Base-by-base conservation (phyloP, 129 eudicot genomes). In the Smallanthus sonchifolius region DNA sequence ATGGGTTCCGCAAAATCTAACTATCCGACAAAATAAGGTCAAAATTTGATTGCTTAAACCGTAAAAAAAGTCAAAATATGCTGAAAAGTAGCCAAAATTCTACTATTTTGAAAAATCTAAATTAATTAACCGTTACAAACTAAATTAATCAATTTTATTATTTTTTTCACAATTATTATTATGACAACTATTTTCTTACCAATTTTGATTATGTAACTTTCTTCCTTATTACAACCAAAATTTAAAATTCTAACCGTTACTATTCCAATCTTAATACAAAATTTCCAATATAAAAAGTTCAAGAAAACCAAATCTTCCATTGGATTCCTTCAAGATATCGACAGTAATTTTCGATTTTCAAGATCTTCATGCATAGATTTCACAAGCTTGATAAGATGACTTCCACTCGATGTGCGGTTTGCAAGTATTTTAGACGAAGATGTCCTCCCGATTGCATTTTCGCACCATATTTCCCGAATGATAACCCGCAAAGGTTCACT, bases 361-460 rank as follows among this genome's bases (percentile, higher is more conserved):
- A 74, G 47, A 74, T 74, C 60, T 62, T 66, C 2, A 34, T 66
- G 45, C 2, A 66, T 32, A 76, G 60, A 36, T 67, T 52, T 39
- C 47, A 54, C 37, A 8, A n/a, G 65, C 48, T 62, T 55, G 32
- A 28, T 39, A 54, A 14, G 14, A 81, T 63, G 72, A 68, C 42
- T 62, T 36, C 73, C 37, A 67, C 74, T 10, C 64, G 88, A 15
- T 85, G 89, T 51, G 84, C 89, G 2, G 86, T 73, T 34, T 85
- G 88, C 65, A 85, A 81, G 59, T 75, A 81, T 81, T 78, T 81
- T 36, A 81, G 88, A 51, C 43, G 85, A 60, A 74, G 84, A 65
- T 84, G 88, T 37, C 74, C 83, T 67, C 40, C 78, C 0, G 83
- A 75, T 81, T 84, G 88, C 65, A 38, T 84, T 69, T 81, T 85